phyloP scores from a whole-genome alignment of 176 grass and related monocot species.

The Oryza officinalis region DNA sequence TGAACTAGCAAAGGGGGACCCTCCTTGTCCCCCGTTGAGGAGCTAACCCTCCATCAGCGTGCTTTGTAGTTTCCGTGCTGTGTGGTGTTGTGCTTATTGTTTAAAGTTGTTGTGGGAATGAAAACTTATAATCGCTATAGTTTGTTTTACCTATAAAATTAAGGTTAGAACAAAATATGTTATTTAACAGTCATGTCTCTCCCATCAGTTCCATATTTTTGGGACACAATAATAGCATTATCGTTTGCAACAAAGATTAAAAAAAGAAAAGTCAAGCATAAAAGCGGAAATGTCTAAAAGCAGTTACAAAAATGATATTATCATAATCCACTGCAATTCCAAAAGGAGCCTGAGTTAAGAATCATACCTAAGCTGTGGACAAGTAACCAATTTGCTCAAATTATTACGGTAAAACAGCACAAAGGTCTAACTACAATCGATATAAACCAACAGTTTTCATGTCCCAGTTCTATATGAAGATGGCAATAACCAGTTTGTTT shows the following conservation, averaged over 20 bases:
- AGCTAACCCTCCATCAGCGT: too few species aligned
- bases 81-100: background rate
- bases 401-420: background rate
- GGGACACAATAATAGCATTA: background rate
- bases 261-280: background rate
- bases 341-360: background rate
- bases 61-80: background rate
- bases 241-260: background rate
- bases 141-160: background rate
- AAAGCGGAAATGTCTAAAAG: background rate
- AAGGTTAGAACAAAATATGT: background rate
- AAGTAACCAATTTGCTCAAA: background rate
- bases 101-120: background rate
- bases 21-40: too few species aligned
- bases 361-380: background rate
- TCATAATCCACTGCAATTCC: background rate
- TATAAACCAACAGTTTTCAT: constrained; percentile 1
- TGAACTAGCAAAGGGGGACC: too few species aligned
- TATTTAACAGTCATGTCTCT: background rate
- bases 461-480: constrained; percentile 15
- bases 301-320: background rate
- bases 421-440: background rate
- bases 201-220: background rate
- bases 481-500: constrained; percentile 2
- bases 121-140: background rate